phyloP scores from a whole-genome alignment of 1,284 basidiomycete species.

The Ustilago hordei region DNA sequence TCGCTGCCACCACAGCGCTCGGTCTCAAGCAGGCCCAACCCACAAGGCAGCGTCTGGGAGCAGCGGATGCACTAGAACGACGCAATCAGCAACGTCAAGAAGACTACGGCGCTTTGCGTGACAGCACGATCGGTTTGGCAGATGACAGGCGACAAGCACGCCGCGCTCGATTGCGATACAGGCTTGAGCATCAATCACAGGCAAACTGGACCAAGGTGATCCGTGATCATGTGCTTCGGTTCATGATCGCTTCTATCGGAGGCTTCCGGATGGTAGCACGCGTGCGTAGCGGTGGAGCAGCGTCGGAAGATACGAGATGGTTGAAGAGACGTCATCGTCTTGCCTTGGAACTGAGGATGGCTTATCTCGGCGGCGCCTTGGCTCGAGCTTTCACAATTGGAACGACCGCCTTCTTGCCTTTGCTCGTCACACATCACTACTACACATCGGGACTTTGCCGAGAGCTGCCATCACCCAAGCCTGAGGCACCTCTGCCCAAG shows the following conservation, averaged over 20 bases:
- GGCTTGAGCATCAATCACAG: constrained; percentile 20
- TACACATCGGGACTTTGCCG: constrained; percentile 52
- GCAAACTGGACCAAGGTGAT: constrained; percentile 24
- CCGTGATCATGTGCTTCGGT: constrained; percentile 15
- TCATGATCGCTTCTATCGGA: constrained; percentile 22
- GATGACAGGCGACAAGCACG: constrained; percentile 38
- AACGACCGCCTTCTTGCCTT: constrained; percentile 58
- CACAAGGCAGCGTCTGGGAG: background rate
- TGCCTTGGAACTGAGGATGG: constrained; percentile 45
- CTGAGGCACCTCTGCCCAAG: constrained; percentile 38
- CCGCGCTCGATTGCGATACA: constrained; percentile 33
- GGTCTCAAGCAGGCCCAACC: constrained; percentile 17
- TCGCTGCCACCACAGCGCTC: constrained; percentile 24
- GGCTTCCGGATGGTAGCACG: constrained; percentile 34
- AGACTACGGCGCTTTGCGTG: constrained; percentile 37
- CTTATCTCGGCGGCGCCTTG: constrained; percentile 55
- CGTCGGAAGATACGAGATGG: constrained; percentile 6
- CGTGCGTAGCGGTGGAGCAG: background rate
- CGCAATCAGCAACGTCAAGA: constrained; percentile 10
- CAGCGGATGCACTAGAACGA: constrained; percentile 3
- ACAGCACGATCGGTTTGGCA: constrained; percentile 31
- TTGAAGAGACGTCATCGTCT: constrained; percentile 5
- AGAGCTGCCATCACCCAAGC: constrained; percentile 44
- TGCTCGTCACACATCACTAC: constrained; percentile 56
- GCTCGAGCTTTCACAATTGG: constrained; percentile 57